Percentiles rank a stretch among this genome's conserved stretches.
Conservation (phyloP, 768 basidiomycete species). For the Rhodotorula kratochvilovae region DNA sequence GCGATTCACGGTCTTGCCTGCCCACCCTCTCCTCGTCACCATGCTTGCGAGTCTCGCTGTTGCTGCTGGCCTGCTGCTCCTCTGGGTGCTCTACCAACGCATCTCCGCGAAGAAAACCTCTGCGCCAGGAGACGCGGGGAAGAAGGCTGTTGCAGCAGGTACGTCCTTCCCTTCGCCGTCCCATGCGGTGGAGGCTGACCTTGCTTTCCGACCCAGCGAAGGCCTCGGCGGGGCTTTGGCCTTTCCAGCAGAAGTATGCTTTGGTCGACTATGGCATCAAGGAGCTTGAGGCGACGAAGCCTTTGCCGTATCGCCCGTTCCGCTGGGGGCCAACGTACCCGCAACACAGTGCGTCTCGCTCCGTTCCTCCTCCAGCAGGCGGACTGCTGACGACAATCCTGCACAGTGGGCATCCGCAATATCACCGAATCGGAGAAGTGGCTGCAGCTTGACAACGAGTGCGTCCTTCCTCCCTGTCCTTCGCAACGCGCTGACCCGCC, state of each 20-base stretch:
- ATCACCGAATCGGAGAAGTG: background rate
- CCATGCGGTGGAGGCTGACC: background rate
- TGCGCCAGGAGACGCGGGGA: background rate
- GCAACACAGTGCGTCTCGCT: background rate
- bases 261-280: background rate
- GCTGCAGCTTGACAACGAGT: constrained; percentile 4
- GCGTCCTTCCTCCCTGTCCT: background rate
- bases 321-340: background rate
- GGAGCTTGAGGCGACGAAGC: background rate
- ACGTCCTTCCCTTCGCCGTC: too few species aligned
- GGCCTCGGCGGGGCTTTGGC: background rate
- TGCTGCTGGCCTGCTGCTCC: background rate
- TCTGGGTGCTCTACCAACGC: background rate
- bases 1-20: too few species aligned
- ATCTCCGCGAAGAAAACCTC: background rate
- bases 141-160: background rate
- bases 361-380: accelerated
- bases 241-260: accelerated
- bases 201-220: background rate
- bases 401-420: constrained; percentile 7
- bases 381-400: background rate
- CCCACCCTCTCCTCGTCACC: background rate
- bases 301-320: background rate
- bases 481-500: too few species aligned
- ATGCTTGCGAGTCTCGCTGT: background rate